phyloP scores from a whole-genome alignment of 2,329 filamentous ascomycete species.

The Arthrobotrys musiformis region DNA sequence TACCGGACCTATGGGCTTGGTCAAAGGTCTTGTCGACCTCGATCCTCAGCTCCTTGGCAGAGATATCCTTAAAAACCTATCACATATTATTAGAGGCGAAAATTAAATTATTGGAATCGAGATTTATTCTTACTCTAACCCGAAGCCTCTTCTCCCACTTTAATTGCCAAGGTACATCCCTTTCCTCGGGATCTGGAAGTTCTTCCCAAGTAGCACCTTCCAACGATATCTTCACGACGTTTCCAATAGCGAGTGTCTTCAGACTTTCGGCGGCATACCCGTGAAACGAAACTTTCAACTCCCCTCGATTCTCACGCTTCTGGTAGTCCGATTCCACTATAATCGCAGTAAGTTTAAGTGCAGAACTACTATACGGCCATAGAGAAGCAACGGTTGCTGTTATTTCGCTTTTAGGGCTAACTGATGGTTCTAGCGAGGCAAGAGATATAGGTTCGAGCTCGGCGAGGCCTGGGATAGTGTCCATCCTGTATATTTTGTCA shows the following conservation, averaged over 20 bases:
- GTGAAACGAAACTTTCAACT: conserved; percentile 58
- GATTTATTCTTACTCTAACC: conserved; percentile 22
- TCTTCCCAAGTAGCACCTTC: conserved; percentile 55
- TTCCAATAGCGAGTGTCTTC: conserved; percentile 57
- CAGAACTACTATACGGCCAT: conserved; percentile 59
- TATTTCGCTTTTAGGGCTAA: conserved; percentile 46
- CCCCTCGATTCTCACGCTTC: conserved; percentile 43
- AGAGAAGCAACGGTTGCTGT: conserved; percentile 57
- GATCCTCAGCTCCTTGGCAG: conserved; percentile 26
- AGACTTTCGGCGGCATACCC: conserved; percentile 56
- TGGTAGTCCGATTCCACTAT: conserved; percentile 57
- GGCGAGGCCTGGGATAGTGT: conserved; percentile 28
- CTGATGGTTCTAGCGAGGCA: conserved; percentile 36
- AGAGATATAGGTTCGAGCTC: conserved; percentile 32
- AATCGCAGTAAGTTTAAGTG: conserved; percentile 56
- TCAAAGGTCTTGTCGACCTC: conserved; percentile 41
- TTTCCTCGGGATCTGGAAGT: conserved; percentile 31
- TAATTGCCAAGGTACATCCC: conserved; percentile 53
- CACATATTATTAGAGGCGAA: neutral
- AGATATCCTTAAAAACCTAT: conserved; percentile 37
- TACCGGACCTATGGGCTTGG: conserved; percentile 27
- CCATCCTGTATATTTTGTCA: conserved; percentile 18
- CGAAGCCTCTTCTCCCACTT: conserved; percentile 47
- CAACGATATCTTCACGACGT: conserved; percentile 57
- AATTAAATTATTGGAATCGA: neutral